Evolutionary conservation across 148 eudicot species (phyloP).

Genomic region (Rhododendron simsii): DNA sequence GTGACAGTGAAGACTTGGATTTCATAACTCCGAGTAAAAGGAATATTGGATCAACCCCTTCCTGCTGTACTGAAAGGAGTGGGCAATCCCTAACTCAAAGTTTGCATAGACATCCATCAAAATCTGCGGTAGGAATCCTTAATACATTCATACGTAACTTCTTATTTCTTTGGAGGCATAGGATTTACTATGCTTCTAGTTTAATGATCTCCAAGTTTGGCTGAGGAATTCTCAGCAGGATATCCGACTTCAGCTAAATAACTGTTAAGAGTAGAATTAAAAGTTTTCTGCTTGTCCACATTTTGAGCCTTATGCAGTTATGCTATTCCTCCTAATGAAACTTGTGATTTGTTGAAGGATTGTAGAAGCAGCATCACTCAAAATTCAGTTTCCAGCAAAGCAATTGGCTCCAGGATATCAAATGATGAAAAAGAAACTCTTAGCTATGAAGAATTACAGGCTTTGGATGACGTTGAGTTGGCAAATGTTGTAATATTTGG

Average conservation of each 20-base stretch:
- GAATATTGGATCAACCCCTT: slow-evolving; percentile 23
- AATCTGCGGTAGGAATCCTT: slow-evolving; percentile 33
- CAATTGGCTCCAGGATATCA: slow-evolving; percentile 18
- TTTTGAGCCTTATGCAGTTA: not conserved
- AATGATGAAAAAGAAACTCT: slow-evolving; percentile 38
- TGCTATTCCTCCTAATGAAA: not conserved
- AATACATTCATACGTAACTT: not conserved
- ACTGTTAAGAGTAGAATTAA: not conserved
- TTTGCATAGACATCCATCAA: slow-evolving; percentile 18
- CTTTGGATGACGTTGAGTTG: slow-evolving; percentile 84
- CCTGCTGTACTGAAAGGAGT: slow-evolving; percentile 15
- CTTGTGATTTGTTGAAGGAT: slow-evolving; percentile 45
- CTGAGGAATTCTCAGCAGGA: not conserved
- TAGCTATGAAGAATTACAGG: slow-evolving; percentile 63
- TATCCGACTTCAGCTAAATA: not conserved
- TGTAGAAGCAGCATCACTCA: slow-evolving; percentile 38
- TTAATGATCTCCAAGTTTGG: not conserved
- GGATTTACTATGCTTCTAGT: not conserved
- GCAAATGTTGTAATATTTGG: slow-evolving; percentile 96
- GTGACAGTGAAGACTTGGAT: slow-evolving; percentile 52
- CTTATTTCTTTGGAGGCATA: not conserved
- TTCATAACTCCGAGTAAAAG: slow-evolving; percentile 18
- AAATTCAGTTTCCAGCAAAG: slow-evolving; percentile 41
- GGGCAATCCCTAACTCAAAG: slow-evolving; percentile 1
- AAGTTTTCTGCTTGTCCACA: slow-evolving; percentile 2